Base-by-base conservation (phyloP, 1,284 basidiomycete genomes). In the Apiotrichum montevideense region DNA sequence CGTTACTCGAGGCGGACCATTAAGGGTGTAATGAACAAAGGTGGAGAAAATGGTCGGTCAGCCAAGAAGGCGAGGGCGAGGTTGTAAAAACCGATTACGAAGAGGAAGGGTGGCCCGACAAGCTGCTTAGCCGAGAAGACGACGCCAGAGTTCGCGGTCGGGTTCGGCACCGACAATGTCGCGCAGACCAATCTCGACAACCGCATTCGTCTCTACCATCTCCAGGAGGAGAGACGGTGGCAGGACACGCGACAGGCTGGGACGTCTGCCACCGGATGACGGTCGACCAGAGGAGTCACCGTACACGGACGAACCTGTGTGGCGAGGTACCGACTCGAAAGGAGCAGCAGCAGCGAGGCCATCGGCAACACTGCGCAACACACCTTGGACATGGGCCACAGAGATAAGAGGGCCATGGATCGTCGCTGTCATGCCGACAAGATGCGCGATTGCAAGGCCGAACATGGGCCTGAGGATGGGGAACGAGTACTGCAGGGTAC, bases 401-500 rank as follows among this genome's bases (percentile, higher is more conserved):
- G 63, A 63, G 46, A 68, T 68, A 52, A 69, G 63, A 14, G 64
- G 69, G 43, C 61, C 14, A 61, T 65, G 52, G 55, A 62, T 51
- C 45, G 66, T 57, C 32, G 68, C 55, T 8, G 67, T 61, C 35
- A 74, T 60, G 34, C 58, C 53, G 50, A 70, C 53, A 34, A 74
- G 59, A 44, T 73, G 71, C 32, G 69, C 62, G 33, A 73, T 59
- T 5, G 75, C 68, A 6, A 72, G 67, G 1, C 67, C 71, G 35
- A 75, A 64, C n/a, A 72, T 58, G 1, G 75, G 70, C 39, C 73
- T 63, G 56, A 67, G 69, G 8, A 77, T 64, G 15, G 72, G 66
- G 62, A 70, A 73, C 0, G 70, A 71, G 62, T 75, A 75, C 13
- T 65, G 59, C n/a, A 77, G 46, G 6, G 73, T 75, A 4, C 75